Evolutionary conservation across 768 basidiomycete species (phyloP).

Genomic region (Infundibulicybe gibba): DNA sequence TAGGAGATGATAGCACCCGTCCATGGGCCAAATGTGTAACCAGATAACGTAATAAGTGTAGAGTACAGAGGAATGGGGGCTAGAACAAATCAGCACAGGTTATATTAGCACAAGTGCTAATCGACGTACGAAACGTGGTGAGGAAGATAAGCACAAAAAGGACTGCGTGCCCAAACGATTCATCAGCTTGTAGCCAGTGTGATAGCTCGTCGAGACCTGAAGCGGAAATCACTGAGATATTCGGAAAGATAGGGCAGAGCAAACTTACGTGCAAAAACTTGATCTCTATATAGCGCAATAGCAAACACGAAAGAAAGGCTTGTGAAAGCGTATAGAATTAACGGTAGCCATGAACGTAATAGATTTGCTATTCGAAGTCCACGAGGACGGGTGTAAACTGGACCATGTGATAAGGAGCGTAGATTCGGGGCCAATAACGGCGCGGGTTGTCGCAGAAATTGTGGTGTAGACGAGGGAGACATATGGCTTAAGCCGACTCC

Average conservation of each 20-base stretch:
- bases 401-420: constrained; percentile 12
- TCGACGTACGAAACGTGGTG: constrained; percentile 78
- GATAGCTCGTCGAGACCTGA: constrained; percentile 82
- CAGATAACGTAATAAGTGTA: constrained; percentile 87
- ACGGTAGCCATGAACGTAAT: constrained; percentile 73
- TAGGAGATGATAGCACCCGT: constrained; percentile 86
- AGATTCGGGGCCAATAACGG: constrained; percentile 11
- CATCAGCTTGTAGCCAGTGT: constrained; percentile 69
- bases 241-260: constrained; percentile 2
- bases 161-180: constrained; percentile 69
- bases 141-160: constrained; percentile 83
- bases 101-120: background rate
- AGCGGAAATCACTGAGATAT: constrained; percentile 10
- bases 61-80: constrained; percentile 92
- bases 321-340: constrained; percentile 74
- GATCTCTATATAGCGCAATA: constrained; percentile 78
- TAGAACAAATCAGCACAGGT: constrained; percentile 21
- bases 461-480: constrained; percentile 7
- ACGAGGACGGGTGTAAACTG: constrained; percentile 39
- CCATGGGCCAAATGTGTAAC: constrained; percentile 87
- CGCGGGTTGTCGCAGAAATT: constrained; percentile 13
- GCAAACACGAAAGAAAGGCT: constrained; percentile 75
- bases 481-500: constrained; percentile 3
- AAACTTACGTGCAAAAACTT: constrained; percentile 76
- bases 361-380: constrained; percentile 52